Base-by-base conservation (phyloP, 495 filamentous ascomycete species). In the Pyronema omphalodes region DNA sequence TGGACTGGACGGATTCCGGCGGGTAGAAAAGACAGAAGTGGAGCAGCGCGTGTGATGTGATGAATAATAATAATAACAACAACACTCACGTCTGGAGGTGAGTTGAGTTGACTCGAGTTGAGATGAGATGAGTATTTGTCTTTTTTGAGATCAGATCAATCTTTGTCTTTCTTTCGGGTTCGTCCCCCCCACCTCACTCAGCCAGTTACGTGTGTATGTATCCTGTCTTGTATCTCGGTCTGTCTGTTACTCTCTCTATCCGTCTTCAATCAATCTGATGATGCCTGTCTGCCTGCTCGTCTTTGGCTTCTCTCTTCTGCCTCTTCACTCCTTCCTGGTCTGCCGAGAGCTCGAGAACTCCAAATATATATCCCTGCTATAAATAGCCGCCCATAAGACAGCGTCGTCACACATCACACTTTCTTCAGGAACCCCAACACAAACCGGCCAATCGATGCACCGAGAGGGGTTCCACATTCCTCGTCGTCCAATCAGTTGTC, bases 381-480 rank as follows among this genome's bases (percentile, higher is more conserved):
- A 61, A 61, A 61, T 61, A 61, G 59, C 59, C 44, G 50, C 53
- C 46, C 58, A 46, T 44, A 58, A 61, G 58, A 58, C 50, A 61
- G 58, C 39, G 39, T 41, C 39, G 39, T 41, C 59, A 60, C 53
- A 39, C 49, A 51, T 46, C 44, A 55, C 43, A 29, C 39, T 37
- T 37, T 54, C 44, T 46, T 43, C 57, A 59, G 55, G 56, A 59
- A 53, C 50, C 52, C 50, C 23, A 59, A 58, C 41, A 51, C 39
- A 50, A 59, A 49, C 44, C 29, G 39, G 35, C 51, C 58, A 60
- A 58, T 55, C 18, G 35, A 9, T 7, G 44, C 45, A 19, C 14
- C 9, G 40, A 14, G 37, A 41, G 15, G 11, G 39, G 11, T 12
- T 12, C 11, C 11, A 17, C 39, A 41, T 41, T 41, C 11, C 39